A percentile compares a stretch with the other conserved stretches of the same genome.
Evolutionary conservation across 164 flowering plant genomes (phyloP).

Genomic region (Tetracentron sinense): DNA sequence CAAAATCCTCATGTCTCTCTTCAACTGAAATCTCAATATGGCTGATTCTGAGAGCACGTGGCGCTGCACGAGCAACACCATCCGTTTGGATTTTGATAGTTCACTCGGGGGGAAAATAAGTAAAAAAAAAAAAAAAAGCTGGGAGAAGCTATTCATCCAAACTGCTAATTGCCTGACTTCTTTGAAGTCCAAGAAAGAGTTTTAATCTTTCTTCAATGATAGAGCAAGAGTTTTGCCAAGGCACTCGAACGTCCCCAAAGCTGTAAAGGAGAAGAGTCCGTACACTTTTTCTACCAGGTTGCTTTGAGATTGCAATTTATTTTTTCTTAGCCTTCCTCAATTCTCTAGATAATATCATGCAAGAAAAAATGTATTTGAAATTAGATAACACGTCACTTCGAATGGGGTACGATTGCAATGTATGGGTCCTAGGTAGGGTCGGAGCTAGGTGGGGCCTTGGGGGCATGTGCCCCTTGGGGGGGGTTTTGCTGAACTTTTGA

Average conservation of each 20-base stretch:
- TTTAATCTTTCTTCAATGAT: conserved; percentile 40
- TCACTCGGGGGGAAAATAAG: conserved; percentile 18
- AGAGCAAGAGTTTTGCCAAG: conserved; percentile 28
- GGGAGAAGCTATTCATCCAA: conserved; percentile 25
- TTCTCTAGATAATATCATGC: not conserved
- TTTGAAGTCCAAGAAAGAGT: conserved; percentile 24
- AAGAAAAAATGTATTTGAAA: too few species aligned
- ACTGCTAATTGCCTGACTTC: conserved; percentile 24
- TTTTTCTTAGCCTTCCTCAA: not conserved
- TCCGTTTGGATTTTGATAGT: conserved; percentile 9
- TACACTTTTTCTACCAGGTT: conserved; percentile 98
- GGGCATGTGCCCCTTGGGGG: too few species aligned
- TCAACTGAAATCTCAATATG: conserved; percentile 15
- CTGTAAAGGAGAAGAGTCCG: conserved; percentile 41
- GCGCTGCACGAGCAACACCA: conserved; percentile 9
- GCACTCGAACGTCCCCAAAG: conserved; percentile 24
- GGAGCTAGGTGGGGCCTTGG: too few species aligned
- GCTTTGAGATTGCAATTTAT: conserved; percentile 3
- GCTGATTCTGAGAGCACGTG: conserved; percentile 16
- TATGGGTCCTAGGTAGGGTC: too few species aligned
- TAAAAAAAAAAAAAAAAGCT: too few species aligned
- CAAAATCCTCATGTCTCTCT: conserved; percentile 15
- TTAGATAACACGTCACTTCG: too few species aligned
- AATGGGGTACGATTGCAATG: too few species aligned
- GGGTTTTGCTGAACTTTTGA: too few species aligned